These are phyloP conservation scores for Viola odorata DNA, from an alignment of 345 rosid species.

Conservation along the genomic window DNA sequence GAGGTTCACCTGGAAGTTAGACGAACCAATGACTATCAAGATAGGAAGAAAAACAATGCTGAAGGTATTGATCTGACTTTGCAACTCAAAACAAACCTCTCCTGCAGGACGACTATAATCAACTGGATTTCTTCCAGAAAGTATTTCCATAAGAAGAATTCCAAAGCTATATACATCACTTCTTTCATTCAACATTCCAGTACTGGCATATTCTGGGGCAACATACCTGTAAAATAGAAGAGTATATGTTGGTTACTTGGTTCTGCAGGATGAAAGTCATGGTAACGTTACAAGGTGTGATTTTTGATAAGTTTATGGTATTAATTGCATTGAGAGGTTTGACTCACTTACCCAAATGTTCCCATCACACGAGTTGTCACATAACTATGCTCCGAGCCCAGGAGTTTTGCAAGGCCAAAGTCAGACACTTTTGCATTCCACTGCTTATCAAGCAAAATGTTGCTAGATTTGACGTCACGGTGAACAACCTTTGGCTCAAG, in stretches of 20 bases:
- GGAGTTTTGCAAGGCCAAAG: conserved; percentile 84
- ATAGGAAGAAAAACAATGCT: neutral
- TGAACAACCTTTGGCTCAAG: conserved; percentile 95
- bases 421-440: conserved; percentile 90
- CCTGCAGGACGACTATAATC: conserved; percentile 83
- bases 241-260: neutral
- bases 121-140: conserved; percentile 93
- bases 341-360: conserved; percentile 31
- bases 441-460: conserved; percentile 79
- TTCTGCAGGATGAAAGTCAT: too few species aligned
- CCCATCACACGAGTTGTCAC: conserved; percentile 98
- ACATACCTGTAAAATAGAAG: conserved; percentile 48
- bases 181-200: conserved; percentile 96
- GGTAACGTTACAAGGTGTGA: too few species aligned
- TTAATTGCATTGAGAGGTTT: neutral
- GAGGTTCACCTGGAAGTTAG: conserved; percentile 60
- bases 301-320: neutral
- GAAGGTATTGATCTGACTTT: conserved; percentile 1
- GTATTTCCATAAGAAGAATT: conserved; percentile 85
- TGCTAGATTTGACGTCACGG: conserved; percentile 82
- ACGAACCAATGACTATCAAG: neutral
- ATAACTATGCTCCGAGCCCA: conserved; percentile 77
- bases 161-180: conserved; percentile 96
- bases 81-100: conserved; percentile 44
- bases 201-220: conserved; percentile 97